Percentiles rank a stretch among this genome's conserved stretches.
Evolutionary conservation across 2,329 filamentous ascomycete species (phyloP).

Genomic region (Cercospora janseana): DNA sequence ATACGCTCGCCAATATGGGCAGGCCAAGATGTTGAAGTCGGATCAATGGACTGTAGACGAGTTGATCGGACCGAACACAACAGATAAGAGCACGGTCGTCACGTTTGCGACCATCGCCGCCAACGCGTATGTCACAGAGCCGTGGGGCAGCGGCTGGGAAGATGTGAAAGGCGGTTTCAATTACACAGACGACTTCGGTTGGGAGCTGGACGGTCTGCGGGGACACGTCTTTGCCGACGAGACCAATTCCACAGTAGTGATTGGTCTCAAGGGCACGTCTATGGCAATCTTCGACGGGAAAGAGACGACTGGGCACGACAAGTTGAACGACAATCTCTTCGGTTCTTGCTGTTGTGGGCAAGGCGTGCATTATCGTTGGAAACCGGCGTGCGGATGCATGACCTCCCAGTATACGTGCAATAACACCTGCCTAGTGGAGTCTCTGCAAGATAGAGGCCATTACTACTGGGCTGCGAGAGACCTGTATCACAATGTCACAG

Average conservation of each 20-base stretch:
- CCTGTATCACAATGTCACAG: constrained; percentile 88
- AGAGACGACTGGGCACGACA: constrained; percentile 94
- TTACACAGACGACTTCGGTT: constrained; percentile 83
- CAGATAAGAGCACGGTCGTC: constrained; percentile 79
- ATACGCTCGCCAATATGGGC: constrained; percentile 66
- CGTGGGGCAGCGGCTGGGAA: constrained; percentile 74
- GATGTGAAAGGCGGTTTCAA: constrained; percentile 78
- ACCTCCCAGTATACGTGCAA: constrained; percentile 86
- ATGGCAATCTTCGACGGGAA: constrained; percentile 86
- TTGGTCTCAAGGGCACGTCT: constrained; percentile 74
- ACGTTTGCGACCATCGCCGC: constrained; percentile 84
- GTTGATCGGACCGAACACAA: constrained; percentile 74
- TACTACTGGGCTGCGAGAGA: constrained; percentile 89
- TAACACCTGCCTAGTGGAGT: constrained; percentile 77
- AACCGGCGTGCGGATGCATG: constrained; percentile 89
- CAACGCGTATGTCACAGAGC: constrained; percentile 79
- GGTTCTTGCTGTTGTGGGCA: constrained; percentile 97
- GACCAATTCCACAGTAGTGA: constrained; percentile 80
- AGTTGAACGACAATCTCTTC: constrained; percentile 95
- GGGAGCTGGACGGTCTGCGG: constrained; percentile 82
- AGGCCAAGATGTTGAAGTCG: constrained; percentile 64
- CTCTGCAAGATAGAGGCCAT: constrained; percentile 71
- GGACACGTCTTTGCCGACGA: constrained; percentile 91
- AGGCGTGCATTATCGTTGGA: constrained; percentile 85
- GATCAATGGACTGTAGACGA: constrained; percentile 82